Evolutionary conservation across 176 grass and related monocot species (phyloP), one percentile per base, ranked within the genome.

Genomic region (Tillandsia leiboldiana): DNA sequence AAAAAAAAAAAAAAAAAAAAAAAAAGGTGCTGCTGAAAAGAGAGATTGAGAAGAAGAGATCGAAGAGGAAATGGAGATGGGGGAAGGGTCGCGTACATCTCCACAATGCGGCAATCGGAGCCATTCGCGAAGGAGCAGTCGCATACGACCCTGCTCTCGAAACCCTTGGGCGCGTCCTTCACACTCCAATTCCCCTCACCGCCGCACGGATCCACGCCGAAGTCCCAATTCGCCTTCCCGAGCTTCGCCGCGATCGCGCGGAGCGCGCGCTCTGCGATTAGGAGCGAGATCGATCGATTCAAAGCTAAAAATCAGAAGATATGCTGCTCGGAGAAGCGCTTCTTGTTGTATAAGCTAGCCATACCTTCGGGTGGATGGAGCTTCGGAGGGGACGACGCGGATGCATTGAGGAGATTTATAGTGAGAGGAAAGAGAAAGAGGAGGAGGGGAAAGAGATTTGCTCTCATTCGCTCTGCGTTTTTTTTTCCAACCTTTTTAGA

Each of bases 101-200:
- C 33, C 33, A 42, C 33, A 8, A 89, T 77, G 83, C 74, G 93
- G 78, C 89, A 96, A 0, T 70, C 10, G 11, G 92, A 84, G 14
- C 69, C 18, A 66, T 87, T 90, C 28, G 69, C 48, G 76, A 69
- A 88, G 65, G 92, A 87, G 79, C 93, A 97, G 73, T 82, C 87
- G 65, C 89, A 97, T 11, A 12, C 50, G 70, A 97, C 51, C 9
- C 12, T 20, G 11, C 11, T 71, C 63, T 78, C 71, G 10, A 67
- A 72, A 17, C 29, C 51, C n/a, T 51, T 75, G 12, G 15, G 52
- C 2, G 51, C 51, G 20, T 65, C 20, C 12, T 71, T 57, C 11
- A 84, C 18, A 3, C 24, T 80, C 72, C 73, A 80, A 3, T 79
- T 76, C 3, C 69, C 72, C 7, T n/a, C 51, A 8, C 62, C 17